Conservation (phyloP, 73 alveolate species). For the Tetrahymena thermophila region DNA sequence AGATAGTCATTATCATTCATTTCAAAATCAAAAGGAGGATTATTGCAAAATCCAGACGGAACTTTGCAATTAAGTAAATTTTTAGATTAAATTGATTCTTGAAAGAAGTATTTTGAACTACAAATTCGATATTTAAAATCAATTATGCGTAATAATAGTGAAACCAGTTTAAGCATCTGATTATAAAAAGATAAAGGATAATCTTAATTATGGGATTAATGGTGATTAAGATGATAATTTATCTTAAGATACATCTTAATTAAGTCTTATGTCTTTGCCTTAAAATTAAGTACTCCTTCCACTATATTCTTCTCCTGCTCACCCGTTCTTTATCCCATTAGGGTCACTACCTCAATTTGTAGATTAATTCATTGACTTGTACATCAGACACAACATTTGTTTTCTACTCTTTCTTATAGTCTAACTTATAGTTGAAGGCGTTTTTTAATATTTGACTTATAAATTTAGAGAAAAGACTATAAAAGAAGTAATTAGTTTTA, state of each 20-base stretch:
- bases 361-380: not conserved
- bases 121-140: no score
- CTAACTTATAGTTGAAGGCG: not conserved
- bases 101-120: no score
- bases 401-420: not conserved
- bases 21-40: not conserved
- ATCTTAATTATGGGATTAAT: not conserved
- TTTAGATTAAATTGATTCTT: not conserved
- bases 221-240: not conserved
- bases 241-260: not conserved
- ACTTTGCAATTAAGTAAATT: not conserved
- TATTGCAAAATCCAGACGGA: not conserved
- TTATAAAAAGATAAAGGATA: not conserved
- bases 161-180: not conserved
- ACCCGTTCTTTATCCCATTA: not conserved
- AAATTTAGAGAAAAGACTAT: not conserved
- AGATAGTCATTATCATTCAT: not conserved
- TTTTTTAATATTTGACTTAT: not conserved
- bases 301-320: not conserved
- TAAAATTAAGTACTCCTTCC: not conserved
- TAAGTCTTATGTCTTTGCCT: not conserved
- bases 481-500: not conserved
- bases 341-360: not conserved
- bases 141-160: not conserved
- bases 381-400: not conserved